phyloP scores from a whole-genome alignment of 345 rosid species.

The Passiflora organensis region DNA sequence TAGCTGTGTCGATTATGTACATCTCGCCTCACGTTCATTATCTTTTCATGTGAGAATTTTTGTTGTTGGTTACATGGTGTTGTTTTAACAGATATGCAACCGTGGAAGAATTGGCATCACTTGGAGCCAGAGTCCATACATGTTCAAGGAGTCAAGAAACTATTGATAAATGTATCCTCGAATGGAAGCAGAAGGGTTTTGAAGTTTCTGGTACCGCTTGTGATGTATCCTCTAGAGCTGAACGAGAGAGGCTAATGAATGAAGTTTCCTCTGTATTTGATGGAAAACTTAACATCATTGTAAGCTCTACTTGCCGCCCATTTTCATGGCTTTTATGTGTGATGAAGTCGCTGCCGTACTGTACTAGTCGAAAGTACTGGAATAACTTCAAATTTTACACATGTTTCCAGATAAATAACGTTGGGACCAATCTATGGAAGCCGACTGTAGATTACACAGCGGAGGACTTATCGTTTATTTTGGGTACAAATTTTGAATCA shows the following conservation, averaged over 20 bases:
- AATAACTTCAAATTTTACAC: not conserved
- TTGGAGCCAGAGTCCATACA: not conserved
- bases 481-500: not conserved
- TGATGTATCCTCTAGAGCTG: conserved; percentile 2
- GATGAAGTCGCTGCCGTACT: too few relatives aligned
- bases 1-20: not conserved
- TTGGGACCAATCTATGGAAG: not conserved
- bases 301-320: not conserved
- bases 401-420: not conserved
- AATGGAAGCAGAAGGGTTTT: conserved; percentile 5
- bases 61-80: not conserved
- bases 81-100: not conserved
- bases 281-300: conserved; percentile 4
- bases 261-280: conserved; percentile 3
- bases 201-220: not conserved
- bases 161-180: not conserved
- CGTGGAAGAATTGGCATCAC: not conserved
- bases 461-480: not conserved
- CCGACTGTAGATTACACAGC: not conserved
- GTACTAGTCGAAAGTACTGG: too few relatives aligned
- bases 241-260: not conserved
- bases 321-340: not conserved
- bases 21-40: too few relatives aligned
- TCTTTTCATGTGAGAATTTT: not conserved
- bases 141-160: not conserved